Evolutionary conservation across 805 yeast genomes (phyloP).

Genomic region (Nakazawaea ernobii): DNA sequence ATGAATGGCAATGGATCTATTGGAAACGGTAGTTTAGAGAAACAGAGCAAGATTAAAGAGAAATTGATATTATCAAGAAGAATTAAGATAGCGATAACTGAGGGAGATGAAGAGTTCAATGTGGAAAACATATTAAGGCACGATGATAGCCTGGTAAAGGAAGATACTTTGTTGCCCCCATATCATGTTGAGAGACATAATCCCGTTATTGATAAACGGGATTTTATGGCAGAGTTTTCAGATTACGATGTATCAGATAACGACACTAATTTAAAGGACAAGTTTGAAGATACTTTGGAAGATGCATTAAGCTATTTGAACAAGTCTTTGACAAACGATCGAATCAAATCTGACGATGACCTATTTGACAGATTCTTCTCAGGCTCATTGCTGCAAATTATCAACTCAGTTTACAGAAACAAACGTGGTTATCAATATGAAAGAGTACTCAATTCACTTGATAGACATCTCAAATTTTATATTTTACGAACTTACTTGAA

Average conservation of each 20-base stretch:
- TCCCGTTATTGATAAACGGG: no score
- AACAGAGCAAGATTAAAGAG: conserved; percentile 4
- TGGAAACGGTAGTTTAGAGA: neutral
- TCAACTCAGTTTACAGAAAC: neutral
- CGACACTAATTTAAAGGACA: neutral
- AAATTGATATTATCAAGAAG: conserved; percentile 5
- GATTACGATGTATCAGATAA: neutral
- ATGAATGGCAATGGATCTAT: neutral
- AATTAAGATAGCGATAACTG: neutral
- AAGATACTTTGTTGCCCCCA: conserved; percentile 7
- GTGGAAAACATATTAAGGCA: conserved; percentile 4
- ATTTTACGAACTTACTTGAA: conserved; percentile 16
- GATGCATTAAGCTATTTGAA: conserved; percentile 16
- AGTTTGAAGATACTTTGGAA: conserved; percentile 7
- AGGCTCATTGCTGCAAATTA: conserved; percentile 1
- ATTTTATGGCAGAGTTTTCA: neutral
- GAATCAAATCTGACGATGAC: conserved; percentile 7
- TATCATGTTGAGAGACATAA: neutral
- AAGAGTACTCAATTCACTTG: conserved; percentile 11
- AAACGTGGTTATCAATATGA: neutral
- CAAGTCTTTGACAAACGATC: conserved; percentile 15
- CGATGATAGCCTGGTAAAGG: neutral
- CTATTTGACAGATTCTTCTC: conserved; percentile 13
- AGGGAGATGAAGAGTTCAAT: conserved; percentile 4
- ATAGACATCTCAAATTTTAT: conserved; percentile 14